phyloP scores from a whole-genome alignment of 805 yeast genomes.

The Torulaspora microellipsoides region DNA sequence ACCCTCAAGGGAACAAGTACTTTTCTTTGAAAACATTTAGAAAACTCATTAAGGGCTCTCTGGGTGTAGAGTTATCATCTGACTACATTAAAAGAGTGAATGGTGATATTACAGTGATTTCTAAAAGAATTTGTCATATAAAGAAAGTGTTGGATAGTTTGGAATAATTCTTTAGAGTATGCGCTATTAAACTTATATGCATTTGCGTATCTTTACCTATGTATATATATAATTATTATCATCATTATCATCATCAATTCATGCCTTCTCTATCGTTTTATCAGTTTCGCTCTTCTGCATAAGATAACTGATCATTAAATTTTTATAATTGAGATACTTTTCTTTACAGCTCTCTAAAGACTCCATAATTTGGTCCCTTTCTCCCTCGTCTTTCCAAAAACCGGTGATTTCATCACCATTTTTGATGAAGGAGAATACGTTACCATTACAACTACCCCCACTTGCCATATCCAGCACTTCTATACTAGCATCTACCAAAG shows the following conservation, averaged over 20 bases:
- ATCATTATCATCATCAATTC: too few species aligned
- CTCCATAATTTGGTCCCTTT: slow-evolving; percentile 15
- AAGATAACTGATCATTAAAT: slow-evolving; percentile 19
- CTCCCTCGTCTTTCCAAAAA: slow-evolving; percentile 46
- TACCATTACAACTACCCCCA: slow-evolving; percentile 46
- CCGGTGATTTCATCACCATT: slow-evolving; percentile 58
- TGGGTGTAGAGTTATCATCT: slow-evolving; percentile 36
- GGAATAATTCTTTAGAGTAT: slow-evolving; percentile 7
- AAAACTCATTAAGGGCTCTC: slow-evolving; percentile 31
- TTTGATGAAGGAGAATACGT: slow-evolving; percentile 49
- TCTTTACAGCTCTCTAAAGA: slow-evolving; percentile 43
- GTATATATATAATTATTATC: too few species aligned
- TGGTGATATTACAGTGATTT: slow-evolving; percentile 28
- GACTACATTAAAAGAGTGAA: slow-evolving; percentile 32
- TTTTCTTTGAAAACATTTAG: slow-evolving; percentile 26
- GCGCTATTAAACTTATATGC: neutral
- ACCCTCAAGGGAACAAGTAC: slow-evolving; percentile 20
- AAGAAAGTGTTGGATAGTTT: slow-evolving; percentile 27
- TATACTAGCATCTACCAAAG: slow-evolving; percentile 80
- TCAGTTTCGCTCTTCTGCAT: slow-evolving; percentile 5
- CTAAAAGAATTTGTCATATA: slow-evolving; percentile 27
- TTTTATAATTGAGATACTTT: slow-evolving; percentile 22
- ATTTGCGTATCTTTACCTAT: neutral
- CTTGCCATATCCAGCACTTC: slow-evolving; percentile 75
- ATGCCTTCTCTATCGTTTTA: too few species aligned